Percentiles rank a stretch among this genome's conserved stretches.
These are phyloP conservation scores for Populus euphratica DNA, from an alignment of 345 rosid genomes.

Conservation along the genomic window DNA sequence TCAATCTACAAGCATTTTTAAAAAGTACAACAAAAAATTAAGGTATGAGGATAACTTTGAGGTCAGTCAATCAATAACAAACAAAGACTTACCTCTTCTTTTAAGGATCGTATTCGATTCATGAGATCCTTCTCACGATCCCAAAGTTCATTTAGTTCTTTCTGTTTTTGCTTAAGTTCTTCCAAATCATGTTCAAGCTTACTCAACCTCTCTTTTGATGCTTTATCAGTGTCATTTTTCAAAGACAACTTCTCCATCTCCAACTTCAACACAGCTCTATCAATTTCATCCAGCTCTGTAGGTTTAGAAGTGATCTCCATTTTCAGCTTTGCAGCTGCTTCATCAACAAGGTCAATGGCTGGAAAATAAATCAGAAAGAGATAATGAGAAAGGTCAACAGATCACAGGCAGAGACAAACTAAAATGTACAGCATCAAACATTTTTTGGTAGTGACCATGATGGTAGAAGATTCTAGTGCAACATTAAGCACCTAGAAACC, in stretches of 20 bases:
- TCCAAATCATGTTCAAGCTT: conserved; percentile 71
- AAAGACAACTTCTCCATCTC: conserved; percentile 95
- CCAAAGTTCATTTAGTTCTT: conserved; percentile 71
- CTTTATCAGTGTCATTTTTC: conserved; percentile 78
- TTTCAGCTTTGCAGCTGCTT: conserved; percentile 94
- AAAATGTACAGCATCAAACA: neutral
- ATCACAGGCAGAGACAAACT: neutral
- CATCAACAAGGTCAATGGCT: conserved; percentile 97
- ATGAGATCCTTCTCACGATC: conserved; percentile 66
- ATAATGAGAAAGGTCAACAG: conserved; percentile 6
- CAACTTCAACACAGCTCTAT: conserved; percentile 74
- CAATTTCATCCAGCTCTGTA: conserved; percentile 81
- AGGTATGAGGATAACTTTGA: neutral
- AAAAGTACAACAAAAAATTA: conserved; percentile 7
- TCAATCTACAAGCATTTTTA: conserved; percentile 53
- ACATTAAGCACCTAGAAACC: no score
- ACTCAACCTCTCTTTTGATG: conserved; percentile 75
- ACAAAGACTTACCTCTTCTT: conserved; percentile 67
- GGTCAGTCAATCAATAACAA: neutral
- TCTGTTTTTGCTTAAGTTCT: conserved; percentile 63
- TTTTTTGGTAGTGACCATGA: neutral
- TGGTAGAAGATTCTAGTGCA: neutral
- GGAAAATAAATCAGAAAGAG: conserved; percentile 22
- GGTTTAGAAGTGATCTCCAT: conserved; percentile 99
- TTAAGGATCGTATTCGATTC: conserved; percentile 65